Base-by-base conservation (phyloP, 2,329 filamentous ascomycete species). In the Botrytis cinerea region DNA sequence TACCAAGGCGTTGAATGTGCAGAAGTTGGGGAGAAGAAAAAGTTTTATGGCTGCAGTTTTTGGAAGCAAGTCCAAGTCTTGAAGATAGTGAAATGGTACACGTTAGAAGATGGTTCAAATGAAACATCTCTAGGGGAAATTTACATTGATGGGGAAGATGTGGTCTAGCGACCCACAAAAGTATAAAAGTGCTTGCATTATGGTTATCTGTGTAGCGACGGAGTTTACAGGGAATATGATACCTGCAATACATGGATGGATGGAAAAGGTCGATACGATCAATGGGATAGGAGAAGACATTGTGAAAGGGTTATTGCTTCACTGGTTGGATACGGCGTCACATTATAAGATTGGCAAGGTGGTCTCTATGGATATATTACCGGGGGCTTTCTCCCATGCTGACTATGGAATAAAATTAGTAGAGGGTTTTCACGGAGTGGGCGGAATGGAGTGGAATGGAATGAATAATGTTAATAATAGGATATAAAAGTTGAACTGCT, bases 21-120 rank as follows among this genome's bases (percentile, higher is more conserved):
- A 78, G 73, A 81, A 78, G 59, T 77, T 85, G 45, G 82, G 80
- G 46, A 80, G 82, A 67, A 83, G 83, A 75, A 86, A 83, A 79
- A 87, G 85, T 76, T 86, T 87, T 62, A 83, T 86, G 48, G 81
- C 84, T 5, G 81, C 80, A 5, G 77, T 87, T 16, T 86, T 87
- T 77, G 81, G 82, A 20, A 81, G 74, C 54, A 71, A 70, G 60
- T 69, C 62, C 69, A 71, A 71, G 62, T 71, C 48, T 71, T 62
- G 59, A 46, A 59, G 32, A 48, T 35, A 35, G 10, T 14, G 32
- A 5, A 10, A n/a, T 46, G 45, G 43, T 32, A 68, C 43, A 43
- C 6, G 12, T 16, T 38, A 28, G 32, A 61, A 35, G 45, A 28
- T 59, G 16, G 16, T 67, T 64, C 61, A 60, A 12, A 6, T 32